Evolutionary conservation across 495 filamentous ascomycete species (phyloP).

Genomic region (Melanomma pulvis-pyrius): DNA sequence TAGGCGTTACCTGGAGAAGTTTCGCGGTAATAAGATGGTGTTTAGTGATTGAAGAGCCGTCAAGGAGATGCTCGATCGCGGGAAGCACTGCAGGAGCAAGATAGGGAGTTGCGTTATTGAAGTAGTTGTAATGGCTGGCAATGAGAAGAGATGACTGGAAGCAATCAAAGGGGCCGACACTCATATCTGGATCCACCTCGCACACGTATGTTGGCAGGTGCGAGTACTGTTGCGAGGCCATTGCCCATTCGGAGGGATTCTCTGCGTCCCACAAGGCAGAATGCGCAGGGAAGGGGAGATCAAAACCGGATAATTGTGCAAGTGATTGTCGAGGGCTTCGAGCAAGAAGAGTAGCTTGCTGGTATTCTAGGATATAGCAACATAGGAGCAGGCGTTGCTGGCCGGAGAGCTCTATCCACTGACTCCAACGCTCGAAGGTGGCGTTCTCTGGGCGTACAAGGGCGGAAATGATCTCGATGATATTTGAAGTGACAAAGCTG

Average conservation of each 20-base stretch:
- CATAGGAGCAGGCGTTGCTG: constrained; percentile 40
- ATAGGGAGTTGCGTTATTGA: constrained; percentile 29
- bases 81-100: constrained; percentile 3
- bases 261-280: constrained; percentile 37
- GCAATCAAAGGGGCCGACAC: constrained; percentile 23
- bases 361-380: constrained; percentile 44
- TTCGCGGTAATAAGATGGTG: constrained; percentile 33
- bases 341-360: constrained; percentile 42
- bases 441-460: constrained; percentile 14
- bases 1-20: constrained; percentile 40
- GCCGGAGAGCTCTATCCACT: constrained; percentile 30
- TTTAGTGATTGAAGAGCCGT: constrained; percentile 27
- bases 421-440: constrained; percentile 30
- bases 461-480: constrained; percentile 10
- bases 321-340: constrained; percentile 23
- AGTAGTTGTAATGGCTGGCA: constrained; percentile 33
- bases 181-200: constrained; percentile 20
- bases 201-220: constrained; percentile 24
- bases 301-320: constrained; percentile 22
- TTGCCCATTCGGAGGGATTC: constrained; percentile 23
- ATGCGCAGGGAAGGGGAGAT: constrained; percentile 40
- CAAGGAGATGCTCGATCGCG: constrained; percentile 29
- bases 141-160: constrained; percentile 44
- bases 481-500: constrained; percentile 17
- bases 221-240: constrained; percentile 26